Evolutionary conservation across 805 yeast genomes (phyloP), one percentile per base, ranked within the genome.

Genomic region (Saturnispora zaruensis): DNA sequence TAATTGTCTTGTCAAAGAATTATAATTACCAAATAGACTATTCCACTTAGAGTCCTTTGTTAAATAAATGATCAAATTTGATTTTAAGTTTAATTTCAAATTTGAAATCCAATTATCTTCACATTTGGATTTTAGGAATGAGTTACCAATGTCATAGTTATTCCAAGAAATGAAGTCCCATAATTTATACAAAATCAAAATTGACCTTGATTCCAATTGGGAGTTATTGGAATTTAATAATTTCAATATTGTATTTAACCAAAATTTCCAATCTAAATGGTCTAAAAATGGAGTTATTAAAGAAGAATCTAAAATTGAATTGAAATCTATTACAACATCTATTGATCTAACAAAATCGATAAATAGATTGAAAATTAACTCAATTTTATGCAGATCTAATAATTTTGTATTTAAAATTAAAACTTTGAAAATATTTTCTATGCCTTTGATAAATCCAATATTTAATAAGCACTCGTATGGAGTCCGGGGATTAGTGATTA

Each of bases 1-100:
- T 58, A 81, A 84, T 4, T 84, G 75, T 34, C 96, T 70, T 23
- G 86, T 81, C 16, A 87, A 64, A 3, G 95, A 89, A 58, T 81
- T 77, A 87, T 95, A 88, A 64, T 88, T 95, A 36, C 81, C 75
- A 58, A 87, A 79, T 53, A 76, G 77, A 44, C 71, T 67, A 32
- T 65, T 65, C 83, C 90, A 86, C 32, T 69, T 66, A 1, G 60
- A 56, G 4, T 68, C 61, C 3, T 77, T 71, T 6, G 83, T 65
- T 32, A 86, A 61, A 81, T 84, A 84, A 18, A 65, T 59, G 4
- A 78, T 67, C 47, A 81, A 65, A 56, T 76, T 76, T 57, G 71
- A 68, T 52, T 79, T 71, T 44, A 75, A 60, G 40, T 79, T 67
- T 32, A 62, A 64, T 4, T 59, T 70, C 59, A 2, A 51, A 52